phyloP scores from a whole-genome alignment of 129 eudicot genomes.

The Apium graveolens region DNA sequence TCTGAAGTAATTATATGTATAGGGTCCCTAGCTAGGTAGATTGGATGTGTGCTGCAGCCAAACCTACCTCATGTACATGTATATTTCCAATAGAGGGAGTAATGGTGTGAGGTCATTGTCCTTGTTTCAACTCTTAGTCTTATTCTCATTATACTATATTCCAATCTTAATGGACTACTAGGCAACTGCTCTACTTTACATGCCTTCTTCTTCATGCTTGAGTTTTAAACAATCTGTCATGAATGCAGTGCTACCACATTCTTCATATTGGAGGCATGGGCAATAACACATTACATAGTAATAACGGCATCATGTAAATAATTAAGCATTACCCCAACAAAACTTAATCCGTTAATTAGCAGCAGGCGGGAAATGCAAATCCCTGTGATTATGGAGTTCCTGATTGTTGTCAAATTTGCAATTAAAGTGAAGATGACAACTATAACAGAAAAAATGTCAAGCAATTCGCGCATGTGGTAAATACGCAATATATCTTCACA shows the following conservation, averaged over 20 bases:
- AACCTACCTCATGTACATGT: constrained; percentile 5
- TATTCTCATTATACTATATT: constrained; percentile 9
- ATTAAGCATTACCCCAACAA: not conserved
- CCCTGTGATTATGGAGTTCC: too few relatives aligned
- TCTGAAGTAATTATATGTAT: too few relatives aligned
- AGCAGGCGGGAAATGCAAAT: too few relatives aligned
- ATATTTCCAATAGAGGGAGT: constrained; percentile 11
- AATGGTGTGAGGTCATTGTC: constrained; percentile 12
- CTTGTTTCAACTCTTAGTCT: constrained; percentile 12
- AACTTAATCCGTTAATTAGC: too few relatives aligned
- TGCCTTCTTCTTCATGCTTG: constrained; percentile 8
- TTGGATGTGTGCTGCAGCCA: constrained; percentile 2
- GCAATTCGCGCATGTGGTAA: too few relatives aligned
- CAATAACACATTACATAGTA: not conserved
- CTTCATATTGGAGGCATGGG: constrained; percentile 9
- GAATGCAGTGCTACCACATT: not conserved
- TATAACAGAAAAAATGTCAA: too few relatives aligned
- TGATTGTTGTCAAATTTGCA: too few relatives aligned
- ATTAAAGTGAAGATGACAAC: too few relatives aligned
- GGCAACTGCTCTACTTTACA: not conserved
- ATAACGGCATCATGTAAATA: not conserved
- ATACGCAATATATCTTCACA: too few relatives aligned
- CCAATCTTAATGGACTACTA: constrained; percentile 14
- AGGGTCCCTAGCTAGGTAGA: not conserved
- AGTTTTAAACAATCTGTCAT: constrained; percentile 8